These are phyloP conservation scores for Silene uniflora DNA, from an alignment of 148 eudicot genomes.

Conservation along the genomic window DNA sequence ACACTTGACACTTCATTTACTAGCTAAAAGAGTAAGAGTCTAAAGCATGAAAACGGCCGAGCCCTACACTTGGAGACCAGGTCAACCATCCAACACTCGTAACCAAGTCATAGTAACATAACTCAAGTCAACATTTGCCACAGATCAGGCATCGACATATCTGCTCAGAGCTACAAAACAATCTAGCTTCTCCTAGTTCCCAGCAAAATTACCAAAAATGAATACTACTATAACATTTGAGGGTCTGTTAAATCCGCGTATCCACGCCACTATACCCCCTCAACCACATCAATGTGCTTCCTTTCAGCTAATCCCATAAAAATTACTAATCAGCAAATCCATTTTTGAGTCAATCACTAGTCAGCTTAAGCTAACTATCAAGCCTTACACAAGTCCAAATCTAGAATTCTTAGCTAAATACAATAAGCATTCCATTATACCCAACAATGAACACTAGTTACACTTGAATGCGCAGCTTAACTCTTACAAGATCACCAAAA, in stretches of 20 bases:
- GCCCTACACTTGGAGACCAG: no score
- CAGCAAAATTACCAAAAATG: no score
- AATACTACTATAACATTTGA: no score
- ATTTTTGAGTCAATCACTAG: background rate
- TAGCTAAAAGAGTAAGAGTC: no score
- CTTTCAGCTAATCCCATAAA: no score
- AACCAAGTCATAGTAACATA: background rate
- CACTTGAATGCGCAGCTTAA: background rate
- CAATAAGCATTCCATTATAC: background rate
- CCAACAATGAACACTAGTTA: background rate
- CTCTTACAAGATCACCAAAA: background rate
- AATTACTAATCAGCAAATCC: background rate
- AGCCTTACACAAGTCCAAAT: background rate
- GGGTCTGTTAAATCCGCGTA: no score
- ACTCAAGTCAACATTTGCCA: background rate
- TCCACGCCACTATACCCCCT: no score
- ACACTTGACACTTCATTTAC: no score
- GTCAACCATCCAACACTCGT: no score
- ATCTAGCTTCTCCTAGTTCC: background rate
- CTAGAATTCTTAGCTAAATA: background rate
- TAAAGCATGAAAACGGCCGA: no score
- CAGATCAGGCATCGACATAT: no score
- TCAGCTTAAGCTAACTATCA: background rate
- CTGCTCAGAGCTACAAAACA: background rate
- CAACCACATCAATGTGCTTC: no score